Evolutionary conservation across 371 early-diverging fungal genomes (phyloP), one percentile per base, ranked within the genome.

Genomic region (Mortierella sp.): DNA sequence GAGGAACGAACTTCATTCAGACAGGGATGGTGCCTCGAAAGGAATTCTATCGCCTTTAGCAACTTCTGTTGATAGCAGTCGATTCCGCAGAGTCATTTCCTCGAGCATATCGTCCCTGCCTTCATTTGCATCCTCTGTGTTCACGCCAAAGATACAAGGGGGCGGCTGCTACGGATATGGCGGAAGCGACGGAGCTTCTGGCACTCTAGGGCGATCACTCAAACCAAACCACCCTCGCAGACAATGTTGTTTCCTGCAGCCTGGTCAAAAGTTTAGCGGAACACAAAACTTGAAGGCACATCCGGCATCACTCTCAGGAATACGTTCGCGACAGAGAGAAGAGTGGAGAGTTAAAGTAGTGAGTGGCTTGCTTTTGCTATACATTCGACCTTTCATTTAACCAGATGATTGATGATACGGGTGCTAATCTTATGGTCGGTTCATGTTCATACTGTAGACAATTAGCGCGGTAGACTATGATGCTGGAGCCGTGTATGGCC

Each of bases 401-500:
- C 4, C 2, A 30, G 30, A 30, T 30, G 30, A 30, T 2, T 30
- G 30, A 30, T 30, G 30, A 47, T 69, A 40, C 20, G 40, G 30
- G 24, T 63, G 18, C 16, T 57, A 9, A 24, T 37, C 26, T n/a
- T n/a, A 28, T 62, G 54, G 9, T 40, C n/a, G 37, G 32, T 35
- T 16, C 49, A 24, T 39, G 9, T 35, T 58, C 55, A 26, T 39
- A 18, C 32, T n/a, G 40, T 70, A 86, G 86, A 77, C 84, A 0
- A 81, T 90, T n/a, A 86, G 87, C 51, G 72, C 84, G 2, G 86
- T 90, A 47, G 88, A 90, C 66, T 86, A 88, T 70, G 59, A 63
- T 58, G 70, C 71, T 3, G 90, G 88, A 20, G 72, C 76, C 1
- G 78, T 87, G n/a, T 68, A 83, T 39, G 90, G 90, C 11, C 69